Evolutionary conservation across 2,329 filamentous ascomycete species (phyloP).

Genomic region (Byssochlamys sp.): DNA sequence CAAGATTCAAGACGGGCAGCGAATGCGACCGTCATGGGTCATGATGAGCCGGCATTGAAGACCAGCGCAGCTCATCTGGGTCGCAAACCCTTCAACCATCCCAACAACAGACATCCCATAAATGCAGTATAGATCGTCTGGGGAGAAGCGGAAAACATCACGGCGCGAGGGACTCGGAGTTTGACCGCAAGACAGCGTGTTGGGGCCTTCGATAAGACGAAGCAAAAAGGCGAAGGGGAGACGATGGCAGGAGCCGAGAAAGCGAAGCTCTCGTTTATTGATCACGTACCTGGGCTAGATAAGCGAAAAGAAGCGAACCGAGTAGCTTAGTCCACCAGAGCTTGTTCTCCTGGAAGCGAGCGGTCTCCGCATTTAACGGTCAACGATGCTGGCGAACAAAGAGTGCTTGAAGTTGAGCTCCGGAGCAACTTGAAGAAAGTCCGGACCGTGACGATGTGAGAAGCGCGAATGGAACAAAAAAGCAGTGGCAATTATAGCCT

Average conservation of each 20-base stretch:
- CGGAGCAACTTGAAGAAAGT: conserved; percentile 7
- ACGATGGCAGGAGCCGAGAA: background rate
- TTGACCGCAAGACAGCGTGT: background rate
- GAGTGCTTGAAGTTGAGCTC: conserved; percentile 9
- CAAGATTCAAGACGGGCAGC: background rate
- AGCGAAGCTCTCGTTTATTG: conserved; percentile 5
- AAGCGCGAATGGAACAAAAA: conserved; percentile 14
- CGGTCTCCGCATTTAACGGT: conserved; percentile 12
- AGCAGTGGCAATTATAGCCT: conserved; percentile 14
- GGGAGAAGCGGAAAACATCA: background rate
- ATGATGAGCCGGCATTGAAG: background rate
- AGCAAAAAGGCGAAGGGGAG: conserved; percentile 13
- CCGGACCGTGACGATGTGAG: conserved; percentile 6
- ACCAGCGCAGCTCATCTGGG: background rate
- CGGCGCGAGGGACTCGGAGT: background rate
- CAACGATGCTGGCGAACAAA: conserved; percentile 12
- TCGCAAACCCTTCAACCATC: background rate
- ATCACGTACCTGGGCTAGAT: conserved; percentile 7
- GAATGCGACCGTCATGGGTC: background rate
- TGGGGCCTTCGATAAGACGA: background rate
- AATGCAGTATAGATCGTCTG: background rate
- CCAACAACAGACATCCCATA: background rate
- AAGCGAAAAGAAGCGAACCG: conserved; percentile 13
- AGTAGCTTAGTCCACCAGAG: conserved; percentile 17
- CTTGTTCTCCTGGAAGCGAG: conserved; percentile 10